phyloP scores from a whole-genome alignment of 2,329 filamentous ascomycete species.

The Rutstroemia sp. region DNA sequence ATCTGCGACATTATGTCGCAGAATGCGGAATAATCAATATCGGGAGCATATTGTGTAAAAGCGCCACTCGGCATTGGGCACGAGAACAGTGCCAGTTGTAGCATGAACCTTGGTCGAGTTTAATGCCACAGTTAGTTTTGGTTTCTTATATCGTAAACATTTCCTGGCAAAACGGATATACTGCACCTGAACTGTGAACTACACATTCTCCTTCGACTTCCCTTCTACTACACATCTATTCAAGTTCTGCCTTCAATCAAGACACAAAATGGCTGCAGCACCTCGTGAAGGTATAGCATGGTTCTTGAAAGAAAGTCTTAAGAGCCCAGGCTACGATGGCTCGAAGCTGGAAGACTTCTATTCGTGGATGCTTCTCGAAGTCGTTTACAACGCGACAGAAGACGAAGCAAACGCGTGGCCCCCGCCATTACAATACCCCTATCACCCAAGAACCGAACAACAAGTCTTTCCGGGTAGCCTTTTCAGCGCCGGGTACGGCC shows the following conservation, averaged over 20 bases:
- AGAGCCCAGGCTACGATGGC: neutral
- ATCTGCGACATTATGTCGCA: neutral
- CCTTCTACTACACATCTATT: neutral
- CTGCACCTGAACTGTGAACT: neutral
- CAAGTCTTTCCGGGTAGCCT: neutral
- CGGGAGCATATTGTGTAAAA: neutral
- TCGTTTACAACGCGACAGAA: neutral
- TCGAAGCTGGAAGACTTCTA: neutral
- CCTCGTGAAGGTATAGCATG: neutral
- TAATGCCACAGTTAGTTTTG: neutral
- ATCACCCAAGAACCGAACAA: neutral
- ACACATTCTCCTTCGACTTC: neutral
- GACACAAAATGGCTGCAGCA: neutral
- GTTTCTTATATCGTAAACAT: neutral
- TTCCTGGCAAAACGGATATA: neutral
- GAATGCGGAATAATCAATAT: neutral
- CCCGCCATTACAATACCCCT: neutral
- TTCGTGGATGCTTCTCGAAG: constrained; percentile 1
- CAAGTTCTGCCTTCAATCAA: neutral
- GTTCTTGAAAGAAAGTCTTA: constrained; percentile 2
- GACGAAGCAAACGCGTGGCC: neutral
- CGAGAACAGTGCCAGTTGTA: neutral
- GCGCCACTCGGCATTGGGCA: neutral
- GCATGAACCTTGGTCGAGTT: neutral
- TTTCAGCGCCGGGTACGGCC: neutral